Evolutionary conservation across 2,329 filamentous ascomycete genomes (phyloP).

Genomic region (Fusarium sp.): DNA sequence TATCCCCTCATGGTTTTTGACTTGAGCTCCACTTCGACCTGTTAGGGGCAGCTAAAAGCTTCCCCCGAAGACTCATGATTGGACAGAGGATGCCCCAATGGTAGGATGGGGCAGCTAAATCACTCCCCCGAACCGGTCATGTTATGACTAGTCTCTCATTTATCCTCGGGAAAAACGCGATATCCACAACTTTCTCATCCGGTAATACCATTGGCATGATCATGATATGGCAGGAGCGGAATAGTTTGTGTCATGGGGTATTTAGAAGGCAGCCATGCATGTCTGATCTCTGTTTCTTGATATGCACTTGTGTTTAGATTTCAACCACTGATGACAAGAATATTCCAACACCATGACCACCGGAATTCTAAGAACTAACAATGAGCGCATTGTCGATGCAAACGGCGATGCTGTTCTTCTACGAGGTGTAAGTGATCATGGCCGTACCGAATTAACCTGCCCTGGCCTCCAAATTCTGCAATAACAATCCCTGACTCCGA

Average conservation of each 20-base stretch:
- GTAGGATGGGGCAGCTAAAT: background rate
- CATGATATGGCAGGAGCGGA: background rate
- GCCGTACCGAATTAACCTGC: accelerated
- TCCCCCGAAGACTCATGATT: background rate
- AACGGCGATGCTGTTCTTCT: conserved; percentile 59
- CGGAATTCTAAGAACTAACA: conserved; percentile 43
- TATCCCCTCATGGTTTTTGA: background rate
- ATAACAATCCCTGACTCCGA: accelerated
- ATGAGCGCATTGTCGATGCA: conserved; percentile 55
- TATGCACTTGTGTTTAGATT: background rate
- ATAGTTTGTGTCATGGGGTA: background rate
- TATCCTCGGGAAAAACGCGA: background rate
- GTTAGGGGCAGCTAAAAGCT: background rate
- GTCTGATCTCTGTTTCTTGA: accelerated
- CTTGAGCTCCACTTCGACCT: background rate
- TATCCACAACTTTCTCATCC: background rate
- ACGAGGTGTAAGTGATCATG: conserved; percentile 39
- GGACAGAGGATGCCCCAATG: accelerated
- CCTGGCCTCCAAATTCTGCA: no score
- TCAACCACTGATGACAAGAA: background rate
- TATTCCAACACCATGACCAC: conserved; percentile 1
- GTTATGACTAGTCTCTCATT: no score
- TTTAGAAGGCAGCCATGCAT: background rate
- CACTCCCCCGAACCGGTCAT: background rate
- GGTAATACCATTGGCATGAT: conserved; percentile 4